phyloP scores from a whole-genome alignment of 2,329 filamentous ascomycete species.

The Helotiales sp. region DNA sequence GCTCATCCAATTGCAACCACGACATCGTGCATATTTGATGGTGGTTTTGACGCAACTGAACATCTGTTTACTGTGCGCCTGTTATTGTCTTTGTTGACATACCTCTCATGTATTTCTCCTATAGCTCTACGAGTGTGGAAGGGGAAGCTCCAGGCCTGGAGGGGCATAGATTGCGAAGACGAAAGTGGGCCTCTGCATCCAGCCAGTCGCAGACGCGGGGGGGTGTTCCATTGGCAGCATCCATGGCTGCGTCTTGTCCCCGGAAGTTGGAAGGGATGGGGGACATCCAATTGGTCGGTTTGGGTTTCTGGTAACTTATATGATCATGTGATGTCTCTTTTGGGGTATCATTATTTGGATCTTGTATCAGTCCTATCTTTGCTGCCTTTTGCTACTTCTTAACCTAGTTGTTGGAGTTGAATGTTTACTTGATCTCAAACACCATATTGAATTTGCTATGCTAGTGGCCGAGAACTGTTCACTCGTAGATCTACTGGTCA shows the following conservation, averaged over 20 bases:
- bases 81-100: background rate
- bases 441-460: too few relatives aligned
- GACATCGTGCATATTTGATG: background rate
- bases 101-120: background rate
- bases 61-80: background rate
- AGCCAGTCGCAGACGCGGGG: background rate
- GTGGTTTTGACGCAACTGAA: too few relatives aligned
- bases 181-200: background rate
- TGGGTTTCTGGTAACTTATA: constrained; percentile 7
- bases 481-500: too few relatives aligned
- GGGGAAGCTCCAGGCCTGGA: background rate
- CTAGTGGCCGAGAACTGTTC: too few relatives aligned
- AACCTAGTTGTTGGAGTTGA: too few relatives aligned
- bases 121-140: background rate
- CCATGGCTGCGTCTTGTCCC: background rate
- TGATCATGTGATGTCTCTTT: background rate
- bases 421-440: too few relatives aligned
- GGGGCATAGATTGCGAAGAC: background rate
- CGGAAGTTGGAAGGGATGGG: background rate
- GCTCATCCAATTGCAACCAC: too few relatives aligned
- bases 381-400: too few relatives aligned
- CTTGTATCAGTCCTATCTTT: too few relatives aligned
- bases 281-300: background rate
- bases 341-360: too few relatives aligned
- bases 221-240: background rate